Evolutionary conservation across 2,329 filamentous ascomycete species (phyloP), one percentile per base, ranked within the genome.

Genomic region (Ophiostoma himal-ulmi): DNA sequence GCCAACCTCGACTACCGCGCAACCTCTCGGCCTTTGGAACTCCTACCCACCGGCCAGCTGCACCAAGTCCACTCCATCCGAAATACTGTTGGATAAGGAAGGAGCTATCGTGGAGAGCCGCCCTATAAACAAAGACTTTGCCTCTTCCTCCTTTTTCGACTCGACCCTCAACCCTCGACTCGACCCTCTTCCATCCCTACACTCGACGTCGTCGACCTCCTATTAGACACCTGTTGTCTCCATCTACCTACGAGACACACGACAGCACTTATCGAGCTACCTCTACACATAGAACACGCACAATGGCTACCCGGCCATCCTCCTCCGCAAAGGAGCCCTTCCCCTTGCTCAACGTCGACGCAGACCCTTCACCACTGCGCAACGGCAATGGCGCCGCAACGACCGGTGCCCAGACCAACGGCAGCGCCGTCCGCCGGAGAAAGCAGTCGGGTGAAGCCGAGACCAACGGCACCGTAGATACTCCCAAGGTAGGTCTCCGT

Each of bases 371-470:
- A 74, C 81, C 81, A 74, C 81, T 81, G 57, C 75, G 79, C 80
- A 64, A 76, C 74, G 65, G 75, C 79, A 71, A 77, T 76, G 74
- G 68, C 34, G 64, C 64, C 14, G 75, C 73, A 36, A 17, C 70
- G 5, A 37, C 70, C 6, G 54, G 41, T 34, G 37, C 60, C 4
- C 72, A 72, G 41, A 34, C 57, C 14, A 73, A 71, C 14, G 73
- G 70, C 39, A 74, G 73, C 37, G 73, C 76, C 67, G 76, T 80
- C 65, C 82, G 83, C 74, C 82, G 84, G 70, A 81, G 84, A 74
- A 82, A 85, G 73, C 86, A 86, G 80, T 86, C 84, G 72, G 87
- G 84, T 78, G 82, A 81, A 44, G 80, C 80, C 71, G 65, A 41
- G 65, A 41, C 65, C 62, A 84, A 86, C 69, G 84, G 85, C 22